Base-by-base conservation (phyloP, 768 basidiomycete genomes). In the Russula emetica region DNA sequence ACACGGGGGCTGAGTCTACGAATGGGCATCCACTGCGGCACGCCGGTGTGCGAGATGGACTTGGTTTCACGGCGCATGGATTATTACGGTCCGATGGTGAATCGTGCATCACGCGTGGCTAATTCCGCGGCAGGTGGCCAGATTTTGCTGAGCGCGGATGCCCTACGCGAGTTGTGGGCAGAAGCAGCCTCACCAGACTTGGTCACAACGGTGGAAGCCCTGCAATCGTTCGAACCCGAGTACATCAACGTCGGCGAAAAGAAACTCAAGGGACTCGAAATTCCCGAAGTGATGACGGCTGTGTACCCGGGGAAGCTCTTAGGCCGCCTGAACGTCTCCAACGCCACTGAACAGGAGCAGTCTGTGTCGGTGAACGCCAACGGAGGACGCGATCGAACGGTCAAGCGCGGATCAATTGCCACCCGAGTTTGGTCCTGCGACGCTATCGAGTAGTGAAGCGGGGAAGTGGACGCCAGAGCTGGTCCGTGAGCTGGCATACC, bases 1-100 rank as follows among this genome's bases (percentile, higher is more conserved):
- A 86, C 90, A 44, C 84, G 94, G 6, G 97, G 97, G 7, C 76
- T 99, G 20, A 93, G 93, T 22, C 91, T 98, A 4, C 86, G 97
- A 38, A 98, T 99, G 95, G 96, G 97, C 45, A 89, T 99, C 47
- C 97, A 99, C 73, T 94, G 90, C 69, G 97, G 97, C 18, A 74
- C 75, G 24, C 97, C 97, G 0, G 82, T 91, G 32, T 97, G 94
- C 72, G 95, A 97, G 71, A 82, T 85, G 3, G 97, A 99, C 74
- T n/a, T 71, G 68, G 68, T 64, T 51, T 96, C 94, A 5, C 79
- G 86, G 63, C 88, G 97, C 51, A 98, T 99, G 97, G 96, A 98
- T 74, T 98, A 98, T 75, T 92, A 96, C 70, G 95, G 95, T 0
- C 88, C 94, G 1, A 92, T 97, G 85, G 93, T 96, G 69, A 98